Evolutionary conservation across 352 stramenopile genomes (phyloP), one percentile per base, ranked within the genome.

Genomic region (Hyphochytrium catenoides): DNA sequence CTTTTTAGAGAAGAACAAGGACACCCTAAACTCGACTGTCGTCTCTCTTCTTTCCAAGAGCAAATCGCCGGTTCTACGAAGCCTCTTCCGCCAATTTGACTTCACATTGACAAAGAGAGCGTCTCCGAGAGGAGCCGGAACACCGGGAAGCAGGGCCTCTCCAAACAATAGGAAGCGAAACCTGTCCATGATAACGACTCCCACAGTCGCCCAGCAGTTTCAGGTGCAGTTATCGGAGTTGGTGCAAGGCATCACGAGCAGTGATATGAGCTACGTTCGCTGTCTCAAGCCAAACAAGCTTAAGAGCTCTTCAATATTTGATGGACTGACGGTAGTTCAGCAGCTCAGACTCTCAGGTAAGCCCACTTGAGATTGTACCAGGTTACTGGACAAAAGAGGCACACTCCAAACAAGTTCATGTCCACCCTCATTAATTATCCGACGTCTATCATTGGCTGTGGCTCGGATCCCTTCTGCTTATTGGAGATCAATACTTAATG

Each of bases 261-360:
- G 67, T 0, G 71, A 68, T 15, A 62, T 72, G 1, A 71, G 87
- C 42, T 90, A 88, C 35, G 73, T 90, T 18, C 63, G 74, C 18
- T 88, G 73, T 26, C 46, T 90, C 19, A 88, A 90, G 50, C 74
- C 74, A 3, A 90, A 90, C 45, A 71, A 88, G 8, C 24, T 53
- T 1, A 74, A 60, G 22, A 54, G 59, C 26, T 54, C 68, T 2
- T 38, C 50, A 0, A 43, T 61, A 26, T 84, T 75, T 26, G 50
- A 71, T 26, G 49, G 54, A 4, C 56, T 75, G 11, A 60, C 70
- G 20, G 69, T 87, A 12, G 34, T 75, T 15, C 74, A 84, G 44
- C 62, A 81, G 35, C 61, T 95, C 20, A 59, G 67, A 12, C 79
- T 66, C 43, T 76, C 75, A 27, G 69, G 69, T 41, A 65, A 81